Base-by-base conservation (phyloP, 148 eudicot species). In the Dianthus caryophyllus region DNA sequence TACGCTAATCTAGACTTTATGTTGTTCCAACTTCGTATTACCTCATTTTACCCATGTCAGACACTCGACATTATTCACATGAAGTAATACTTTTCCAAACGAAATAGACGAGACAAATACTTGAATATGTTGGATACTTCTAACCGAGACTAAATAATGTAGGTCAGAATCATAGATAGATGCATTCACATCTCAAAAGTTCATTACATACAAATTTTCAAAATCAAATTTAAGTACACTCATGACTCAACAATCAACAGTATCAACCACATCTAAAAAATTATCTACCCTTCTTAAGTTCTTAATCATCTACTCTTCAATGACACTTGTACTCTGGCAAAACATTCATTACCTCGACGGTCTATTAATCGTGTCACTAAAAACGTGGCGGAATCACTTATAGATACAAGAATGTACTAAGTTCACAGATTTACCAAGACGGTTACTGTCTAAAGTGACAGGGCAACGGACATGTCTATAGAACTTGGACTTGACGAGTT, bases 401-500 rank as follows among this genome's bases (percentile, higher is more conserved):
- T 78, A 82, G 62, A 74, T 56, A 78, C 95, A 88, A 39, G 81
- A 76, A 31, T 66, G 65, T 0, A 65, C 72, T 61, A 88, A 18
- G 52, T 76, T 78, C 51, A 72, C 66, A 26, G 74, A 82, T 73
- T 86, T 91, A n/a, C 95, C 91, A 7, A 86, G 68, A 68, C 70
- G 69, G 36, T 65, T 73, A 61, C 82, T 80, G 43, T 75, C 73
- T 61, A 91, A 57, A 27, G 69, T 79, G 53, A 88, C 83, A 33
- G 76, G 78, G 60, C 97, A 91, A 33, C 75, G 62, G 63, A 91
- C 57, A 10, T 60, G 67, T 26, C 36, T 74, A 33, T 86, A 81
- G 71, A 91, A 91, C 77, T 80, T 84, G 27, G 95, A 83, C 71
- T 80, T 86, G 21, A 91, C 95, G 70, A 91, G 75, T 75, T 53